These are phyloP conservation scores for Entophlyctis helioformis DNA, from an alignment of 192 early-diverging fungal genomes.

Conservation along the genomic window DNA sequence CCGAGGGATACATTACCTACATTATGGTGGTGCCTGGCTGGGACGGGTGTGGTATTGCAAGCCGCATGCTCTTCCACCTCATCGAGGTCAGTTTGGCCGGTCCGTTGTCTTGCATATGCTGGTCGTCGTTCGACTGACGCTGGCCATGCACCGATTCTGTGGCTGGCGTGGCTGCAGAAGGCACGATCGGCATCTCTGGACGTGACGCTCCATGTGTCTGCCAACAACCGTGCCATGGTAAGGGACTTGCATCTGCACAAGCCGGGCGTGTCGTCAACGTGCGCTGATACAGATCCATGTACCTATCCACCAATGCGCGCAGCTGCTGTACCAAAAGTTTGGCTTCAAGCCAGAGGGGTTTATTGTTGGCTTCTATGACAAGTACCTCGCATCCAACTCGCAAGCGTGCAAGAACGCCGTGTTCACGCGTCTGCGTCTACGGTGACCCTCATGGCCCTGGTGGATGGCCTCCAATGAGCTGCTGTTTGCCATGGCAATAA, in stretches of 20 bases:
- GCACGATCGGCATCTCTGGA: constrained; percentile 59
- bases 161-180: background rate
- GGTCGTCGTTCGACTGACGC: background rate
- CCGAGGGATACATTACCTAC: constrained; percentile 82
- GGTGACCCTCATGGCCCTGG: too few relatives aligned
- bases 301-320: background rate
- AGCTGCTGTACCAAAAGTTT: constrained; percentile 82
- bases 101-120: background rate
- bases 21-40: constrained; percentile 75
- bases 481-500: too few relatives aligned
- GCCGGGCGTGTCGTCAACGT: background rate
- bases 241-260: background rate
- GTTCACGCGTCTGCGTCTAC: constrained; percentile 57
- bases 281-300: background rate
- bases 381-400: constrained; percentile 68
- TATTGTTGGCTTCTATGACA: constrained; percentile 80
- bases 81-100: constrained; percentile 40
- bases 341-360: constrained; percentile 94
- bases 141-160: too few relatives aligned
- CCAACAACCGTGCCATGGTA: constrained; percentile 77
- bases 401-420: constrained; percentile 75
- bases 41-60: constrained; percentile 72
- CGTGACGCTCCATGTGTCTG: constrained; percentile 84
- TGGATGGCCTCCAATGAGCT: too few relatives aligned
- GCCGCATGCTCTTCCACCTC: constrained; percentile 77